Base-by-base conservation (phyloP, 129 eudicot genomes). In the Arctium lappa region DNA sequence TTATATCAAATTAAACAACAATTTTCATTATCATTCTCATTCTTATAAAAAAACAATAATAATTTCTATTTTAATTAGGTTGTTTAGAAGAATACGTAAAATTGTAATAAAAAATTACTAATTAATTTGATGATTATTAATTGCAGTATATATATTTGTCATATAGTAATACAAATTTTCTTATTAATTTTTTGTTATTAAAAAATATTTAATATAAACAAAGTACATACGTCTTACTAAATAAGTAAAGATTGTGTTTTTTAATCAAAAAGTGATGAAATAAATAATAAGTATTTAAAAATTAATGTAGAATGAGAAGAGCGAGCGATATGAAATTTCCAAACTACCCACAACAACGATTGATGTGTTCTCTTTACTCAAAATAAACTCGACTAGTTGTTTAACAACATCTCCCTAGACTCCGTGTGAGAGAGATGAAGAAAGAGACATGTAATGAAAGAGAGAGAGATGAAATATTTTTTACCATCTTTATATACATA, bases 261-360 rank as follows among this genome's bases (percentile, higher is more conserved):
- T 8, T 42, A 46, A 46, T 46, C 56, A 7, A 66, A 22, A 15
- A 18, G 46, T 30, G 31, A 32, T 62, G 13, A 15, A 36, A 22
- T 16, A 39, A 9, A 9, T 12, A 33, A 16, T 77, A 78, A 63
- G 40, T 40, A 79, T 40, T 40, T 74, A 5, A 63, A 5, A 40
- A 31, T 53, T 56, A 18, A 38, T 37, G 62, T 16, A 38, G 56
- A 50, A 22, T 22, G 27, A 71, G 29, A 34, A 27, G 69, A 30
- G 83, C 56, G 37, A 80, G 22, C 2, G 29, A 80, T 44, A n/a
- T 69, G 69, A 15, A 63, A 12, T 84, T 84, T 84, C 87, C 50
- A 39, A 84, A 84, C 87, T 44, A 84, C 83, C 86, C 80, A 12
- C 83, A 84, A 84, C 87, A 79, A 84, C 83, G 87, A 84, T 27